Base-by-base conservation (phyloP, 1,284 basidiomycete species). In the Hymenochaete sp. region DNA sequence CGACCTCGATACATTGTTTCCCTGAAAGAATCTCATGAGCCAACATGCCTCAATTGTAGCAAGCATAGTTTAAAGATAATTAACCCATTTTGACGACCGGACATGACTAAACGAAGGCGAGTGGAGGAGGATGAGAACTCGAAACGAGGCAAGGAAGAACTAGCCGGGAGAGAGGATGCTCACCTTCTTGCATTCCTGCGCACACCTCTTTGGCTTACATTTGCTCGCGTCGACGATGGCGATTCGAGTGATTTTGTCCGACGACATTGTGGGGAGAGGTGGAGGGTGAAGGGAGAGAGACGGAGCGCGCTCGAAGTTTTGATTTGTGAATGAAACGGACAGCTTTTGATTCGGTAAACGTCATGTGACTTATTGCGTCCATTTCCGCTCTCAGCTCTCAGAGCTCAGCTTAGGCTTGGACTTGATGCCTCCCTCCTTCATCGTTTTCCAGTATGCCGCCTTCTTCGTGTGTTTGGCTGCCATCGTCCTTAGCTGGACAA, bases 1-100 rank as follows among this genome's bases (percentile, higher is more conserved):
- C 92, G 54, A 98, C 93, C 68, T 97, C 93, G 58, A 97, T 97
- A 74, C 93, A 98, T 22, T 97, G 73, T 68, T 96, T 96, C 35
- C 93, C 90, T 92, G 49, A 25, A 35, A 35, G 14, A 47, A 21
- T 4, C 45, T 14, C 18, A 41, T 38, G 25, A 21, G 3, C 49
- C 11, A 22, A 39, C 19, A 16, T 14, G 26, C 38, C 18, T 41
- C 21, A 44, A 14, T 4, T 11, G 3, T 2, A 40, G 28, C 14
- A 14, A 31, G 10, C 28, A 29, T 32, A 39, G 10, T 9, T 19
- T 21, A 45, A 33, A 45, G 43, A 53, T 42, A 29, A 64, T 80
- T 54, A 52, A 90, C 88, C 93, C 93, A 96, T 97, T 71, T 92
- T 92, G 47, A 96, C 93, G 44, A 97, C 93, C 31, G 93, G 93